These are phyloP conservation scores for Avena insularis DNA, from an alignment of 176 grass and related monocot species.

Conservation along the genomic window DNA sequence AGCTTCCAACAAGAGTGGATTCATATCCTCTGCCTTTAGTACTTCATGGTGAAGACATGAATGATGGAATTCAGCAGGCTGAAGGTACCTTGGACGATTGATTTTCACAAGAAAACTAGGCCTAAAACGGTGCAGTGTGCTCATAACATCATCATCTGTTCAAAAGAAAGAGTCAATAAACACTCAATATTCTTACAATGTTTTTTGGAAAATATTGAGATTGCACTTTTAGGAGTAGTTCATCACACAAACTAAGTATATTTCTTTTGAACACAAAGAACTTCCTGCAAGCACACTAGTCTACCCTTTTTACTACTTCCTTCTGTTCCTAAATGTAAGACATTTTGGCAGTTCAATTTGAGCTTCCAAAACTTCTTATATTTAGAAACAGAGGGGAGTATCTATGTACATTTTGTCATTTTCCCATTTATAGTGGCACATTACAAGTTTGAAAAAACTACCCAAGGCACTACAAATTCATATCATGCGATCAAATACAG, in stretches of 20 bases:
- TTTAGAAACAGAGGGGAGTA: not conserved
- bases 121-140: slow-evolving; percentile 64
- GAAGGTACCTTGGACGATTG: slow-evolving; percentile 60
- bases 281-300: slow-evolving; percentile 27
- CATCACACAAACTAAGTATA: not conserved
- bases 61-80: slow-evolving; percentile 74
- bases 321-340: no score
- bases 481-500: slow-evolving; percentile 21
- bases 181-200: not conserved
- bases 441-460: not conserved
- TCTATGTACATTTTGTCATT: slow-evolving; percentile 4
- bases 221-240: not conserved
- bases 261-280: slow-evolving; percentile 15
- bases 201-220: slow-evolving; percentile 16
- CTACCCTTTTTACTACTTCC: not conserved
- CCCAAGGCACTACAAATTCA: slow-evolving; percentile 17
- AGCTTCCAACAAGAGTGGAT: slow-evolving; percentile 48
- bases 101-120: slow-evolving; percentile 70
- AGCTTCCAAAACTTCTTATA: no score
- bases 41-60: slow-evolving; percentile 45
- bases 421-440: slow-evolving; percentile 18
- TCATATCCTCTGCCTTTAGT: slow-evolving; percentile 41
- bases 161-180: slow-evolving; percentile 43
- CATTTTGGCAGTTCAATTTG: no score
- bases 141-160: slow-evolving; percentile 85